Conservation (phyloP, 2,329 filamentous ascomycete genomes). For the Bipolaris zeicola region DNA sequence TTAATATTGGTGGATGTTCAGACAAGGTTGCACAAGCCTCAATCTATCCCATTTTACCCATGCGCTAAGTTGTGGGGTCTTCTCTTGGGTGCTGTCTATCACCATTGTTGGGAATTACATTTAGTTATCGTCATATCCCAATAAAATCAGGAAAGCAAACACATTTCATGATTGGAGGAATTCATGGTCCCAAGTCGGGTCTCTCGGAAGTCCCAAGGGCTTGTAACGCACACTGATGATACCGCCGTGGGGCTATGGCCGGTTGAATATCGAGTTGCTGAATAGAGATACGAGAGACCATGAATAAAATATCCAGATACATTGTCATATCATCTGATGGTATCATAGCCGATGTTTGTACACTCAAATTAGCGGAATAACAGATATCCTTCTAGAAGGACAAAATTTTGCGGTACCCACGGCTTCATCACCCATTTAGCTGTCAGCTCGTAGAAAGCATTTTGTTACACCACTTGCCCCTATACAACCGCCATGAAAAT, state of each 20-base stretch:
- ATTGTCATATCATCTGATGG: neutral
- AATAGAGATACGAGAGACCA: neutral
- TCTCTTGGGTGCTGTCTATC: neutral
- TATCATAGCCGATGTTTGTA: conserved; percentile 18
- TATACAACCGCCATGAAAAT: conserved; percentile 20
- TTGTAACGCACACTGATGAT: neutral
- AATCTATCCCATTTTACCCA: conserved; percentile 20
- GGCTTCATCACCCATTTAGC: neutral
- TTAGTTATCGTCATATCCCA: too few relatives aligned
- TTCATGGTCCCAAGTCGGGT: neutral
- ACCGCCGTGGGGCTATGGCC: conserved; percentile 3
- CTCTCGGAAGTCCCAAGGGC: neutral
- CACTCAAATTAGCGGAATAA: conserved; percentile 6
- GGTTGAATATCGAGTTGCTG: conserved; percentile 2
- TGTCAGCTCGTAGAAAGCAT: neutral
- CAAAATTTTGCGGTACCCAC: neutral
- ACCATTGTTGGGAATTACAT: too few relatives aligned
- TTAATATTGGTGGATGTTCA: conserved; percentile 10
- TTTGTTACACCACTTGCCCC: neutral
- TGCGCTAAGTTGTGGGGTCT: conserved; percentile 23
- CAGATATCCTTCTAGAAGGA: conserved; percentile 1
- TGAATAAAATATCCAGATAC: neutral
- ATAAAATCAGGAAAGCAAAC: neutral
- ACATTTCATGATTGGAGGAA: conserved; percentile 7
- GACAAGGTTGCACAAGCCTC: conserved; percentile 19